These are phyloP conservation scores for Collybia mongolica DNA, from an alignment of 768 basidiomycete genomes.

Conservation along the genomic window DNA sequence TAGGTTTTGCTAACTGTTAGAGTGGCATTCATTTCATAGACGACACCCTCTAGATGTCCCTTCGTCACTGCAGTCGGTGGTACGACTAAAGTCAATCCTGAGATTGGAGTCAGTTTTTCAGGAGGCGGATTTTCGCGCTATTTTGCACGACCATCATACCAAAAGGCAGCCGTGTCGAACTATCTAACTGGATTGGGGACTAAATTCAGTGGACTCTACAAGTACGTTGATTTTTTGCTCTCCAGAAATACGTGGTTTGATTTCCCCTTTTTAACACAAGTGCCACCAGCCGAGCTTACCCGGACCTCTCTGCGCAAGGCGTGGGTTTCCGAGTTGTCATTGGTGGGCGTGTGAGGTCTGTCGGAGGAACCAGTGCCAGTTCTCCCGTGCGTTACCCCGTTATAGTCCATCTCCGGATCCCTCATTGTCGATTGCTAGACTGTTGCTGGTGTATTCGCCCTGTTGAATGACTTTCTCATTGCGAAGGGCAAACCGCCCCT, in stretches of 20 bases:
- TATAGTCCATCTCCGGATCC: no score
- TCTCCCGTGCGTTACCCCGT: conserved; percentile 42
- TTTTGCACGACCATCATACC: conserved; percentile 55
- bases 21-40: not conserved
- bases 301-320: conserved; percentile 58
- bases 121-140: conserved; percentile 68
- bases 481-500: conserved; percentile 42
- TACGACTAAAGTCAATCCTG: conserved; percentile 57
- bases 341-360: conserved; percentile 36
- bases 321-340: conserved; percentile 58
- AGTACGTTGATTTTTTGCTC: conserved; percentile 32
- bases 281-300: conserved; percentile 53
- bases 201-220: conserved; percentile 49
- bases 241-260: not conserved
- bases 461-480: conserved; percentile 62
- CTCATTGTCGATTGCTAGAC: conserved; percentile 26
- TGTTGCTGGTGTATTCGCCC: conserved; percentile 57
- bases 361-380: conserved; percentile 60
- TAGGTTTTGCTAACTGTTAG: conserved; percentile 17
- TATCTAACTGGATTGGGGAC: conserved; percentile 48
- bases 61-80: conserved; percentile 72
- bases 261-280: conserved; percentile 25
- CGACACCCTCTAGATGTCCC: conserved; percentile 41
- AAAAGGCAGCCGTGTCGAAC: conserved; percentile 39
- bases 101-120: conserved; percentile 60